A percentile compares a stretch with the other conserved stretches of the same genome.
Evolutionary conservation across 2,329 filamentous ascomycete genomes (phyloP).

Genomic region (Nemania diffusa): DNA sequence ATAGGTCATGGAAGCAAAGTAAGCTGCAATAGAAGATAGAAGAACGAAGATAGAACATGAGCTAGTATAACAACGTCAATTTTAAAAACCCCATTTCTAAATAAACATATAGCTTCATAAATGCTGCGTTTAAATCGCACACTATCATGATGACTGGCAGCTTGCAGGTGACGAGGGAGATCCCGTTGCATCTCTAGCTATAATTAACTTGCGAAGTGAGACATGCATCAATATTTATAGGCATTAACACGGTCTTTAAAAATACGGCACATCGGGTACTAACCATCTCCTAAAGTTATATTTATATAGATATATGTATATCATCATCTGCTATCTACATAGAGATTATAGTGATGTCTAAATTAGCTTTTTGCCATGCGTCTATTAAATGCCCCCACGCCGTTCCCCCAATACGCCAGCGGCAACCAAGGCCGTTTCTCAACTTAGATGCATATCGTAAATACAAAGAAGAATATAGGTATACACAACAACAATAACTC

Average conservation of each 20-base stretch:
- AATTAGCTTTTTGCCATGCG: conserved; percentile 5
- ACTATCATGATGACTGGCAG: not conserved
- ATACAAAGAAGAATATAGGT: conserved; percentile 20
- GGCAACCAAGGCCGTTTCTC: not conserved
- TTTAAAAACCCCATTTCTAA: not conserved
- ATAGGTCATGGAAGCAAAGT: conserved; percentile 37
- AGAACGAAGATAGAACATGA: too few species aligned
- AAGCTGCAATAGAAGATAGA: conserved; percentile 40
- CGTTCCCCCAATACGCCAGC: conserved; percentile 20
- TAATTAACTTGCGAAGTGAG: not conserved
- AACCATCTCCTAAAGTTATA: conserved; percentile 3
- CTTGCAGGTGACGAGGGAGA: not conserved
- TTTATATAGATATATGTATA: conserved; percentile 8
- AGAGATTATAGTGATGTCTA: conserved; percentile 18
- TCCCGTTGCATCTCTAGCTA: not conserved
- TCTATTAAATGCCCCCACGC: conserved; percentile 28
- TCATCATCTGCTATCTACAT: conserved; percentile 19
- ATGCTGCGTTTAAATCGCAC: not conserved
- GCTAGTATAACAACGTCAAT: not conserved
- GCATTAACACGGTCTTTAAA: not conserved
- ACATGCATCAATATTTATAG: not conserved
- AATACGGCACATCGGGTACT: not conserved
- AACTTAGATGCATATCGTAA: not conserved
- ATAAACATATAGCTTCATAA: not conserved
- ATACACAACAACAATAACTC: conserved; percentile 17